Conservation (phyloP, 2,329 filamentous ascomycete species). For the Aspergillus unguis region DNA sequence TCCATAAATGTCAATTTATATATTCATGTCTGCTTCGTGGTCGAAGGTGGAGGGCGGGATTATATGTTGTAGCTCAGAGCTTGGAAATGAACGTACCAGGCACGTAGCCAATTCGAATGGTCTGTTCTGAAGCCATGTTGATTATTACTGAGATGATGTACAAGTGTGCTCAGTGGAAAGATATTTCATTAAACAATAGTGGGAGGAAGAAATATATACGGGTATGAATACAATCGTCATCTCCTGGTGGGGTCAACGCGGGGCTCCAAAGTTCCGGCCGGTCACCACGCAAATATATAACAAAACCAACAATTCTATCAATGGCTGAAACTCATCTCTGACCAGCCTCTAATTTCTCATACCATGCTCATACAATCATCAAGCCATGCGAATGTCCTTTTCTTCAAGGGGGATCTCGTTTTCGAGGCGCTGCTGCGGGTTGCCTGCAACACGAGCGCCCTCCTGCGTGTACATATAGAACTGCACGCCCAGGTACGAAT, state of each 20-base stretch:
- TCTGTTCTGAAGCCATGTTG: constrained; percentile 29
- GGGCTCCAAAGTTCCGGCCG: neutral
- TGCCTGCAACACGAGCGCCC: constrained; percentile 20
- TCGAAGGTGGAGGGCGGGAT: neutral
- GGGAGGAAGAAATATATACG: neutral
- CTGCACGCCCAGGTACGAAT: constrained; percentile 47
- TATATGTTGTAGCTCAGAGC: neutral
- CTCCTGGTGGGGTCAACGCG: constrained; percentile 9
- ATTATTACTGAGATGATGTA: neutral
- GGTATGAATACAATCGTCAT: neutral
- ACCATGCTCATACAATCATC: constrained; percentile 18
- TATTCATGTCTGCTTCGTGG: too few species aligned
- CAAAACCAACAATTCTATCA: constrained; percentile 10
- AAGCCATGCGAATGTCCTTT: constrained; percentile 41
- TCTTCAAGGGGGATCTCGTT: constrained; percentile 28
- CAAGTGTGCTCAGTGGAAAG: neutral
- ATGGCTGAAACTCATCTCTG: neutral
- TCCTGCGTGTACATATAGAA: constrained; percentile 46
- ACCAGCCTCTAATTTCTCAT: neutral
- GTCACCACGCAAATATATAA: neutral
- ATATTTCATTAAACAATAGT: constrained; percentile 4
- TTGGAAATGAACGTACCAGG: constrained; percentile 33
- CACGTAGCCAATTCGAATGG: constrained; percentile 46
- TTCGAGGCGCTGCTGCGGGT: constrained; percentile 23
- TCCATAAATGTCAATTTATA: neutral